These are phyloP conservation scores for Hypoxylon perforatum DNA, from an alignment of 495 filamentous ascomycete species.

Conservation along the genomic window DNA sequence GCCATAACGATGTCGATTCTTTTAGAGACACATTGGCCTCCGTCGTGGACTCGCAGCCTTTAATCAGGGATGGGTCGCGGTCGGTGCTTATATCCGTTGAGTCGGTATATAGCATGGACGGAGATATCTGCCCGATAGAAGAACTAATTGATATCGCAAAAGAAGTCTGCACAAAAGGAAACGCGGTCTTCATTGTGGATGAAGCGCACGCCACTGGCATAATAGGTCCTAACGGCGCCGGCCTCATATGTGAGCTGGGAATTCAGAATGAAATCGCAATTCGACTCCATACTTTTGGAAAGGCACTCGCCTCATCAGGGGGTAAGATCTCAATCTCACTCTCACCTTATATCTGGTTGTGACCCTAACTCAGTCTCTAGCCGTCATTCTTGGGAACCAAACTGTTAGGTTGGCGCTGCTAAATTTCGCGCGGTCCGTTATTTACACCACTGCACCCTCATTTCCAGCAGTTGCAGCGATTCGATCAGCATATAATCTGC, in stretches of 20 bases:
- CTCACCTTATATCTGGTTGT: neutral
- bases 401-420: constrained; percentile 43
- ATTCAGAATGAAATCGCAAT: constrained; percentile 68
- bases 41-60: constrained; percentile 45
- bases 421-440: constrained; percentile 61
- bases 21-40: constrained; percentile 57
- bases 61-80: constrained; percentile 48
- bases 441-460: constrained; percentile 61
- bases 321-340: constrained; percentile 53
- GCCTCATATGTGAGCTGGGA: constrained; percentile 67
- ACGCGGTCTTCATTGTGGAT: constrained; percentile 71
- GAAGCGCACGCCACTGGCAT: constrained; percentile 74
- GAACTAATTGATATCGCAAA: constrained; percentile 65
- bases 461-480: constrained; percentile 63
- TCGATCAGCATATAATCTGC: constrained; percentile 57
- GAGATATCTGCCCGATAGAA: constrained; percentile 68
- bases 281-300: constrained; percentile 66
- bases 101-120: constrained; percentile 77
- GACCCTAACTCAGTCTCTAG: constrained; percentile 14
- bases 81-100: constrained; percentile 66
- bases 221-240: constrained; percentile 64
- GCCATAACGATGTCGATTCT: constrained; percentile 63
- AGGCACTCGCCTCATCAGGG: constrained; percentile 69
- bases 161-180: constrained; percentile 59
- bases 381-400: constrained; percentile 52